Conservation (phyloP, 106 monocot genomes). For the Dendrobium nobile region DNA sequence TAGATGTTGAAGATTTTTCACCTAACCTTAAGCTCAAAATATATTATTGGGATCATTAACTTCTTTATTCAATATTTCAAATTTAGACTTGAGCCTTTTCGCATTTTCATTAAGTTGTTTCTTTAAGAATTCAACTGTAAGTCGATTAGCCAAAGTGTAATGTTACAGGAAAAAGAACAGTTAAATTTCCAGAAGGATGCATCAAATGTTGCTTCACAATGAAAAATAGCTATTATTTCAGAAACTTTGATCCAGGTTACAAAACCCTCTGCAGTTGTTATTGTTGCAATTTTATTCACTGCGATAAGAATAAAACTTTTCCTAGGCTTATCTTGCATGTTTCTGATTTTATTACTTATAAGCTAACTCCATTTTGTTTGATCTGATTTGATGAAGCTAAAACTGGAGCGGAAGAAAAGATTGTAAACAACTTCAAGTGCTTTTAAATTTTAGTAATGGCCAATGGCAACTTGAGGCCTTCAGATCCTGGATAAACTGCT, state of each 20-base stretch:
- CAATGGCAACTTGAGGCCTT: neutral
- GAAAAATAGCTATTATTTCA: neutral
- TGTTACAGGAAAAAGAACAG: neutral
- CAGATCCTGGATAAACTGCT: neutral
- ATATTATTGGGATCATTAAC: neutral
- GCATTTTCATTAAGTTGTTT: neutral
- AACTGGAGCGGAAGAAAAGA: neutral
- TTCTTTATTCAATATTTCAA: neutral
- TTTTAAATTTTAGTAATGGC: neutral
- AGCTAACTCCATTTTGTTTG: neutral
- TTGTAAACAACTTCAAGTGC: neutral
- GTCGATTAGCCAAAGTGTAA: neutral
- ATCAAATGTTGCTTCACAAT: neutral
- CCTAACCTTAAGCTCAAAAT: conserved; percentile 1
- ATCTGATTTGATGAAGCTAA: neutral
- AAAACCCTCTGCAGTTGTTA: neutral
- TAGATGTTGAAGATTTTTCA: neutral
- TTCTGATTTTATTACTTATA: neutral
- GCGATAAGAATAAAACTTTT: neutral
- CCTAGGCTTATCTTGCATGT: neutral
- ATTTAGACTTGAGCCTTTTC: neutral
- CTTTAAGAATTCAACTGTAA: neutral
- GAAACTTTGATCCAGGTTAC: neutral
- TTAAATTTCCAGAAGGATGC: neutral
- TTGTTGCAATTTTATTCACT: neutral